Conservation (phyloP, 768 basidiomycete genomes). For the Gyrodon lividus region DNA sequence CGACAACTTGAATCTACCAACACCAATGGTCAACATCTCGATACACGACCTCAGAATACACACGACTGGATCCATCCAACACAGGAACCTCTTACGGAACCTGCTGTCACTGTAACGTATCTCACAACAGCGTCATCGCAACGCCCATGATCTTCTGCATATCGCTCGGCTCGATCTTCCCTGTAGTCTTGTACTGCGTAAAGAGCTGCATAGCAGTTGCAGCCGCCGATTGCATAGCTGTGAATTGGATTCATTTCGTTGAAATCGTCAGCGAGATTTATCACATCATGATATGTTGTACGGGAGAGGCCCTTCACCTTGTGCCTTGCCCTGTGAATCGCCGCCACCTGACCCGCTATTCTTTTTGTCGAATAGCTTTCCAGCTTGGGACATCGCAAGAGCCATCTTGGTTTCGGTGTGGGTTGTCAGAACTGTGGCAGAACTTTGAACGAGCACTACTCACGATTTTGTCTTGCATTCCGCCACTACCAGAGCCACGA, state of each 20-base stretch:
- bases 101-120: constrained; percentile 10
- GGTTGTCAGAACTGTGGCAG: not conserved
- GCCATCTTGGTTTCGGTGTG: constrained; percentile 15
- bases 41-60: too few species aligned
- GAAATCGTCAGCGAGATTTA: not conserved
- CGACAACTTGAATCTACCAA: too few species aligned
- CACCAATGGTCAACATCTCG: too few species aligned
- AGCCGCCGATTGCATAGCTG: constrained; percentile 34
- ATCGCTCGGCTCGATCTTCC: constrained; percentile 29
- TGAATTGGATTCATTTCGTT: not conserved
- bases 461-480: constrained; percentile 31
- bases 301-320: constrained; percentile 17
- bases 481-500: constrained; percentile 15
- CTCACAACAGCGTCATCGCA: constrained; percentile 26
- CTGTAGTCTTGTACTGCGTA: constrained; percentile 21
- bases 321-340: constrained; percentile 22
- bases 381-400: constrained; percentile 33
- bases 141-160: constrained; percentile 27
- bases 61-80: too few species aligned
- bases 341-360: constrained; percentile 13
- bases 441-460: not conserved
- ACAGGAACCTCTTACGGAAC: too few species aligned
- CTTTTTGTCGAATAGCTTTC: constrained; percentile 34
- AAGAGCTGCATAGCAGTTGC: constrained; percentile 31
- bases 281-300: not conserved